phyloP scores from a whole-genome alignment of 1,284 basidiomycete species.

The Baeospora myosura region DNA sequence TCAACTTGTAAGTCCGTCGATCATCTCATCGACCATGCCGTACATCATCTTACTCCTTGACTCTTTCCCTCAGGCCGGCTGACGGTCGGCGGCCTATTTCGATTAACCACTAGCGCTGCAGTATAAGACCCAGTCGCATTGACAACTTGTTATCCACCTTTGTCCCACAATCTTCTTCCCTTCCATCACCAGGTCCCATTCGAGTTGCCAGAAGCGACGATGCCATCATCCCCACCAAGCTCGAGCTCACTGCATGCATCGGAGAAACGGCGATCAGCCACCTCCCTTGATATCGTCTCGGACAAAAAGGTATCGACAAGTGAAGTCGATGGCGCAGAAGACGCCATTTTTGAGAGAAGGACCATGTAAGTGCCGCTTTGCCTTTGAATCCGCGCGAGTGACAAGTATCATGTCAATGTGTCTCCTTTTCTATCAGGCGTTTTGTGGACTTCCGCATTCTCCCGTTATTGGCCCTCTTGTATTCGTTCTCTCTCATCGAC shows the following conservation, averaged over 20 bases:
- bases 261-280: neutral
- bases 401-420: neutral
- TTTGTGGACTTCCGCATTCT: conserved; percentile 35
- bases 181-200: neutral
- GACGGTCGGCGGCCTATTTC: too few species aligned
- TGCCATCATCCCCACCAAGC: neutral
- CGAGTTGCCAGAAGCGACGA: neutral
- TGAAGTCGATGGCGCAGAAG: neutral
- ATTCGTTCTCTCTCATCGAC: conserved; percentile 36
- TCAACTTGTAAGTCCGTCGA: too few species aligned
- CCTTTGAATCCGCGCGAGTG: neutral
- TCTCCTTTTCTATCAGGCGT: conserved; percentile 22
- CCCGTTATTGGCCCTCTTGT: conserved; percentile 32
- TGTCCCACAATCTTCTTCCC: neutral
- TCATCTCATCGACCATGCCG: too few species aligned
- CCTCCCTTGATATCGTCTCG: neutral
- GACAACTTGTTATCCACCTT: too few species aligned
- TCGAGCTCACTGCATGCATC: too few species aligned
- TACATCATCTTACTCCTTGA: too few species aligned
- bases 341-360: conserved; percentile 1
- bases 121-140: too few species aligned
- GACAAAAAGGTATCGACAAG: neutral
- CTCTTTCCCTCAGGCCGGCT: too few species aligned
- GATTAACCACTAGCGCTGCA: too few species aligned
- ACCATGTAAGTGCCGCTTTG: neutral